Evolutionary conservation across 2,329 filamentous ascomycete genomes (phyloP).

Genomic region (Verticillium tricorpus): DNA sequence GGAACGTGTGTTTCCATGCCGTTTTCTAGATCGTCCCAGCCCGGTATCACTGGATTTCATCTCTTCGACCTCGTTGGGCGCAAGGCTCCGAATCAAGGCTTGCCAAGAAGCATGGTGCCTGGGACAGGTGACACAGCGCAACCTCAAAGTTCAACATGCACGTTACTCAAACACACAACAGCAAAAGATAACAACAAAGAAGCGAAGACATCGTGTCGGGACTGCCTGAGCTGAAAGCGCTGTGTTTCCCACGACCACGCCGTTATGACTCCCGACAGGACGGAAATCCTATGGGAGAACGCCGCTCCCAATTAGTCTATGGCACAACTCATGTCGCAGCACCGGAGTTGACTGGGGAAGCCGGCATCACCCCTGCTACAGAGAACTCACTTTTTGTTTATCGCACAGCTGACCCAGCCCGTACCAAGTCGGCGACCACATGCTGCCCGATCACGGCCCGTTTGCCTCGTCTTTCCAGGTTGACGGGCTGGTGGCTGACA

Average conservation of each 20-base stretch:
- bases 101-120: neutral
- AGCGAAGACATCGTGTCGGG: neutral
- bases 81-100: neutral
- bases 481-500: neutral
- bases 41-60: neutral
- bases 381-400: neutral
- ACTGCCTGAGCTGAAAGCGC: neutral
- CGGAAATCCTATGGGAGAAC: neutral
- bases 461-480: neutral
- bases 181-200: neutral
- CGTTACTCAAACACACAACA: neutral
- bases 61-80: neutral
- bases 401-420: neutral
- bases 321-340: neutral
- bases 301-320: neutral
- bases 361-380: neutral
- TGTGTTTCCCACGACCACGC: neutral
- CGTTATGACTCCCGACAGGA: neutral
- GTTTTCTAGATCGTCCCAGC: neutral
- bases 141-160: neutral
- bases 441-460: neutral
- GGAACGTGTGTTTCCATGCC: neutral
- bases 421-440: neutral
- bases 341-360: neutral
- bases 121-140: neutral